Evolutionary conservation across 1,284 basidiomycete species (phyloP).

Genomic region (Neolentinus lepideus): DNA sequence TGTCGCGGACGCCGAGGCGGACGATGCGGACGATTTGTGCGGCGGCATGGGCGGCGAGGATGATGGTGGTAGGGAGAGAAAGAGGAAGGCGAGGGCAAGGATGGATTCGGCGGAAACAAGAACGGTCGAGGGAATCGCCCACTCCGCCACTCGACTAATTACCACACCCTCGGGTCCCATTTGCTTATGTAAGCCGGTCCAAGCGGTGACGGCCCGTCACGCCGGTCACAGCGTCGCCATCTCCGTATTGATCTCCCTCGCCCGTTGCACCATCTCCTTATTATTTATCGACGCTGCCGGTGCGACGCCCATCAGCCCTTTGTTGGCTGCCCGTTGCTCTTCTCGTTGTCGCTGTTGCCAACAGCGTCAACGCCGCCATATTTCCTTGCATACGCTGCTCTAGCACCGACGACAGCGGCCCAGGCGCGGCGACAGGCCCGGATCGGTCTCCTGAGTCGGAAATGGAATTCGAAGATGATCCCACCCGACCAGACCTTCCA

Average conservation of each 20-base stretch:
- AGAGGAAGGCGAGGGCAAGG: constrained; percentile 15
- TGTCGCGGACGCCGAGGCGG: constrained; percentile 18
- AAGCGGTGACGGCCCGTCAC: background rate
- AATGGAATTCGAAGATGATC: background rate
- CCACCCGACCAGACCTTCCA: background rate
- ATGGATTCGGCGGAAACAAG: constrained; percentile 13
- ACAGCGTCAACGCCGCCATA: no score
- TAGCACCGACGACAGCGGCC: background rate
- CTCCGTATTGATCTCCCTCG: background rate
- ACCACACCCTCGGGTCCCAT: background rate
- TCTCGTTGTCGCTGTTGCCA: background rate
- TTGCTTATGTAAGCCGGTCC: background rate
- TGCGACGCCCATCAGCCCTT: background rate
- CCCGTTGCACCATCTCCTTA: background rate
- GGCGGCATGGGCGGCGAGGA: constrained; percentile 20
- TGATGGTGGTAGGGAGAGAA: constrained; percentile 31
- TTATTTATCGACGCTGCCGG: background rate
- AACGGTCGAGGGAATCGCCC: constrained; percentile 7
- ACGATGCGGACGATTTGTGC: constrained; percentile 13
- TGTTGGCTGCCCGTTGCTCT: background rate
- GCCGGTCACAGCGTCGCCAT: background rate
- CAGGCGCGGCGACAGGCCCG: constrained; percentile 1
- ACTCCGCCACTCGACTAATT: constrained; percentile 24
- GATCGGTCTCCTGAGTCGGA: background rate
- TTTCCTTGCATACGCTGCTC: background rate